phyloP scores from a whole-genome alignment of 129 eudicot species.

The Flaveria brownii region DNA sequence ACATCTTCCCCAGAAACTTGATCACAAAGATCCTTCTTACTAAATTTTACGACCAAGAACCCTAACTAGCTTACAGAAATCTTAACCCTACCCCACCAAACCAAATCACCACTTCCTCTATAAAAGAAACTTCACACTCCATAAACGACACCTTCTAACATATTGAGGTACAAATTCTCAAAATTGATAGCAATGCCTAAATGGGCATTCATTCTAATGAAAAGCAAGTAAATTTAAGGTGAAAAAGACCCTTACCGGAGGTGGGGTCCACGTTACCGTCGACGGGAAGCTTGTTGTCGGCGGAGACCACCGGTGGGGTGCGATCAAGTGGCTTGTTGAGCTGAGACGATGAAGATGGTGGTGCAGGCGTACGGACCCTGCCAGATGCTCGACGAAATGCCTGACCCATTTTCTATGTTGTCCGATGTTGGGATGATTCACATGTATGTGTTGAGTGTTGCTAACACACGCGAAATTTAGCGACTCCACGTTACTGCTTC shows the following conservation, averaged over 20 bases:
- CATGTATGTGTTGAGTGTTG: neutral
- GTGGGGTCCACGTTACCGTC: constrained; percentile 27
- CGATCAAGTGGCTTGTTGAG: constrained; percentile 51
- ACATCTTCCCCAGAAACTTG: constrained; percentile 23
- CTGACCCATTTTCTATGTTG: constrained; percentile 67
- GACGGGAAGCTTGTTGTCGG: constrained; percentile 29
- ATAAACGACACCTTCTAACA: neutral
- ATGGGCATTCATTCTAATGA: neutral
- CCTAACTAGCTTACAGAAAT: constrained; percentile 21
- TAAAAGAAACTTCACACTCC: neutral
- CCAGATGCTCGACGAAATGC: constrained; percentile 99
- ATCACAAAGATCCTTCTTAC: neutral
- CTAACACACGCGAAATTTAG: constrained; percentile 19
- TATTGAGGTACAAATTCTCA: neutral
- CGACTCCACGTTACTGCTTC: constrained; percentile 28
- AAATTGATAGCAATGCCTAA: constrained; percentile 1
- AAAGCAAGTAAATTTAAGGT: constrained; percentile 18
- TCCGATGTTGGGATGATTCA: constrained; percentile 11
- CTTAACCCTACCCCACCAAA: constrained; percentile 22
- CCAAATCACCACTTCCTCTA: constrained; percentile 16
- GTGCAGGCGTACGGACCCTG: constrained; percentile 55
- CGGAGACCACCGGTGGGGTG: constrained; percentile 40
- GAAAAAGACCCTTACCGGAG: constrained; percentile 38
- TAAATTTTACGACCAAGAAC: constrained; percentile 10
- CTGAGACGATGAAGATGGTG: constrained; percentile 47